Evolutionary conservation across 2,329 filamentous ascomycete genomes (phyloP), one percentile per base, ranked within the genome.

Genomic region (Cercospora zeae-maydis): DNA sequence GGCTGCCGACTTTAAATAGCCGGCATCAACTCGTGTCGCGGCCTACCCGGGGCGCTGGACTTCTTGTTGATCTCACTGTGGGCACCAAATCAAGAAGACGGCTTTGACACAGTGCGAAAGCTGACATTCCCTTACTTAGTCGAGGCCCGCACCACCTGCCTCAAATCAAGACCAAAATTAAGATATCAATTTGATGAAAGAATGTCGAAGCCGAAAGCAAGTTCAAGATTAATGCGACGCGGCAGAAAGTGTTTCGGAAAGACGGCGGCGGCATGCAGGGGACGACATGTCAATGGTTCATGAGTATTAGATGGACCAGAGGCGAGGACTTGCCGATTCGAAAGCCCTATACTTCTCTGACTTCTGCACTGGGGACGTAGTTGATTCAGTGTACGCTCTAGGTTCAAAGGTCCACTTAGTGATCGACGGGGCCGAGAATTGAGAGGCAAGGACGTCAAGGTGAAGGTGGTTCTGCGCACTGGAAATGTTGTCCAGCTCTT

Each of bases 151-250:
- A 49, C 5, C 9, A 49, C 16, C 9, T 49, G 11, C 45, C 45
- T 3, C 19, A 27, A n/a, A 54, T 27, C 10, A 57, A 61, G 3
- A 30, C 52, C n/a, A n/a, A 4, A 65, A 68, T 45, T 47, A 62
- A 21, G 66, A 68, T 54, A 13, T 68, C 14, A 58, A 62, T 16
- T 52, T 69, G 37, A 62, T 60, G 30, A 39, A 7, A n/a, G 16
- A 39, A n/a, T 39, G 36, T 7, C 36, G 4, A 2, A 16, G 10
- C 7, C 36, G n/a, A 2, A 39, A 39, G 36, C 36, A 7, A 10
- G 36, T 39, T 9, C 7, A 3, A 6, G 0, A n/a, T 3, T n/a
- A 39, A 14, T 39, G 14, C 3, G 34, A 14, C 13, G 34, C 34
- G 4, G 1, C 34, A 37, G n/a, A 7, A 11, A 7, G 34, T 37